Percentiles rank a stretch among this genome's conserved stretches.
These are phyloP conservation scores for Pneumocystis carinii DNA, from an alignment of 1,139 yeast species.

Conservation along the genomic window DNA sequence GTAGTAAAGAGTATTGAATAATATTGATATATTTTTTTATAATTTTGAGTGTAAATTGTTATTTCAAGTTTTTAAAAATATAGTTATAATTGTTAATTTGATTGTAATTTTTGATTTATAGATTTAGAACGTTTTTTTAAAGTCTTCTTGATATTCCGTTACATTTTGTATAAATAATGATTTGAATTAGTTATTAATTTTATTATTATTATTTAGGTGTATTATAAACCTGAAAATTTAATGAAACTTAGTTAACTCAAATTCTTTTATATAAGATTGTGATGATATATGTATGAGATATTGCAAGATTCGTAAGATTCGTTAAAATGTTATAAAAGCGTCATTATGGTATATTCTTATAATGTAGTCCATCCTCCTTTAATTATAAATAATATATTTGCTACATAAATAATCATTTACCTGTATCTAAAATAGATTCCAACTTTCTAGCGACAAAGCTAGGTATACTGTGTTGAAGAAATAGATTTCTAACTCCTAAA, in stretches of 20 bases:
- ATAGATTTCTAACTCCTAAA: slow-evolving; percentile 47
- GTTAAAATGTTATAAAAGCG: background rate
- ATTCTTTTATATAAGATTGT: background rate
- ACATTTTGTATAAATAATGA: too few species aligned
- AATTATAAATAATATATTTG: background rate
- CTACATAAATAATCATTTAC: background rate
- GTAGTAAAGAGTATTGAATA: background rate
- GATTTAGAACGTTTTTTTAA: too few species aligned
- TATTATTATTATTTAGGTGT: too few species aligned
- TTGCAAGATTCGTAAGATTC: background rate
- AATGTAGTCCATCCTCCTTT: background rate
- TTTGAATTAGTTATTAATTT: too few species aligned
- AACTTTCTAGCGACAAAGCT: slow-evolving; percentile 57
- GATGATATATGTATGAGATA: background rate
- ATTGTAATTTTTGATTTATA: too few species aligned
- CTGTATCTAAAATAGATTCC: slow-evolving; percentile 1
- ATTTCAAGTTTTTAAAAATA: background rate
- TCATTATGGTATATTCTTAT: background rate
- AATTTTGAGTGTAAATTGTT: background rate
- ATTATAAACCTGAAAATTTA: background rate
- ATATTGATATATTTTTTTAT: background rate
- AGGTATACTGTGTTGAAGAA: slow-evolving; percentile 71
- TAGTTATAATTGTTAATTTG: too few species aligned
- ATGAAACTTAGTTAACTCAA: background rate
- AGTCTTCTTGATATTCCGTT: background rate